Conservation (phyloP, 2,329 filamentous ascomycete species). For the Beauveria asiatica region DNA sequence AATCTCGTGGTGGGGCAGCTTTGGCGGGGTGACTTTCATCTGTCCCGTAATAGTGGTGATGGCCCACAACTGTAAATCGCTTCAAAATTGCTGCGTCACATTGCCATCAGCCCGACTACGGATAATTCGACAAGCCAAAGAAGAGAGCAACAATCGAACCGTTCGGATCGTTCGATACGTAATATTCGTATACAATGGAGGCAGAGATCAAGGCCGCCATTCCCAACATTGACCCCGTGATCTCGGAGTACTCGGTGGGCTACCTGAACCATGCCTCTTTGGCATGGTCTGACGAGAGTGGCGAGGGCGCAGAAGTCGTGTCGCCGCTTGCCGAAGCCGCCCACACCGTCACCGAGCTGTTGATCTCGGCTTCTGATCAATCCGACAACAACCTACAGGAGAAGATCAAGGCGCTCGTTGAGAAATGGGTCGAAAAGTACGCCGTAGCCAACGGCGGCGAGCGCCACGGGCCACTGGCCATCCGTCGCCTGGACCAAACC, state of each 20-base stretch:
- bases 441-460: conserved; percentile 65
- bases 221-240: conserved; percentile 77
- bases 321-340: conserved; percentile 82
- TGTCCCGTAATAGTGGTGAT: background rate
- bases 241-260: conserved; percentile 88
- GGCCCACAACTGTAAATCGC: conserved; percentile 8
- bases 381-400: conserved; percentile 62
- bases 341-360: conserved; percentile 72
- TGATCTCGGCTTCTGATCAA: conserved; percentile 85
- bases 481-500: conserved; percentile 83
- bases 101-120: background rate
- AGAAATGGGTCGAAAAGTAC: conserved; percentile 81
- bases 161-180: background rate
- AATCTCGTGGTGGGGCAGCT: background rate
- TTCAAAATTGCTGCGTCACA: conserved; percentile 6
- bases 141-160: background rate
- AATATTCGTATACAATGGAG: conserved; percentile 55
- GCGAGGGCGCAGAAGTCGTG: conserved; percentile 45
- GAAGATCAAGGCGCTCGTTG: conserved; percentile 73
- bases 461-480: conserved; percentile 63
- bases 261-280: conserved; percentile 92
- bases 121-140: background rate
- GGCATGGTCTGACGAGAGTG: conserved; percentile 62
- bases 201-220: conserved; percentile 76
- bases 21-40: conserved; percentile 2